Evolutionary conservation across 2,329 filamentous ascomycete genomes (phyloP).

Genomic region (Metarhizium humberi): DNA sequence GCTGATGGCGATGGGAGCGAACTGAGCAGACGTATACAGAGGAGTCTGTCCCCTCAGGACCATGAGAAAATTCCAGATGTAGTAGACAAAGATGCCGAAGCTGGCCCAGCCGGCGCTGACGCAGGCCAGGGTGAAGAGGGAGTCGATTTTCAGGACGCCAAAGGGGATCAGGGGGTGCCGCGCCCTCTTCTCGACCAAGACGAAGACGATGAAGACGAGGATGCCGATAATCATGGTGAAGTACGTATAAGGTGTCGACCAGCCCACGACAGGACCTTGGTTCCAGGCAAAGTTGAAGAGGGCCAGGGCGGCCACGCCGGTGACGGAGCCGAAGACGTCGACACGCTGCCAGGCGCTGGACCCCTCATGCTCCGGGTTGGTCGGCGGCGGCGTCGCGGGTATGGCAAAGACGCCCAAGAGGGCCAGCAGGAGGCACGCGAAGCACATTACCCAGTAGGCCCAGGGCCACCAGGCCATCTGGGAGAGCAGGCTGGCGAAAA

Average conservation of each 20-base stretch:
- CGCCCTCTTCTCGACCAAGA: conserved; percentile 36
- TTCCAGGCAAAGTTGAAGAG: conserved; percentile 56
- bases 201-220: conserved; percentile 41
- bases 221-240: conserved; percentile 44
- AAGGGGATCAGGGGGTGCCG: background rate
- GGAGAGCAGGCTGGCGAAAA: conserved; percentile 12
- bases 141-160: background rate
- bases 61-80: conserved; percentile 35
- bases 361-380: background rate
- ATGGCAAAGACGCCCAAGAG: conserved; percentile 18
- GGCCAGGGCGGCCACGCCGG: conserved; percentile 41
- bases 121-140: conserved; percentile 38
- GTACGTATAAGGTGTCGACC: conserved; percentile 43
- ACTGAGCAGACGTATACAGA: conserved; percentile 28
- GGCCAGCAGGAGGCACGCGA: conserved; percentile 18
- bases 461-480: conserved; percentile 30
- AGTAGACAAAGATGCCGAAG: conserved; percentile 40
- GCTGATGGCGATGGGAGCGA: background rate
- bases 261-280: conserved; percentile 47
- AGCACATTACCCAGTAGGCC: conserved; percentile 29
- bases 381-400: conserved; percentile 11
- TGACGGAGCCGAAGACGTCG: conserved; percentile 23
- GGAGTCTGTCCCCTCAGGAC: conserved; percentile 27
- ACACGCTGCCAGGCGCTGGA: conserved; percentile 14
- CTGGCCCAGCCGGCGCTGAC: conserved; percentile 38